Evolutionary conservation across 495 filamentous ascomycete species (phyloP).

Genomic region (Xylaria scruposa): DNA sequence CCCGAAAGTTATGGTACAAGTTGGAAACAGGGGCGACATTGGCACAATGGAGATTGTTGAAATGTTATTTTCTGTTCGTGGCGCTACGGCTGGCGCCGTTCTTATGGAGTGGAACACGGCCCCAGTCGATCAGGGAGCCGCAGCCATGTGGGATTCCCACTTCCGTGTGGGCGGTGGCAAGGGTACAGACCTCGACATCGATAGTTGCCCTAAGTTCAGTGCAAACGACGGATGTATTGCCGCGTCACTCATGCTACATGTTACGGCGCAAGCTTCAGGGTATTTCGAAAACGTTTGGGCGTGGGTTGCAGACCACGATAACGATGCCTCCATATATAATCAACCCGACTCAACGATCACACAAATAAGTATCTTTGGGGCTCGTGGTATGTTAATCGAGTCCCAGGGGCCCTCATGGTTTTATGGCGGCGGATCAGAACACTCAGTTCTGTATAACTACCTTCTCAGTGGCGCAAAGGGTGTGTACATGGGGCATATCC

Average conservation of each 20-base stretch:
- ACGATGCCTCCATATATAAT: constrained; percentile 50
- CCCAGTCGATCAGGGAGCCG: constrained; percentile 28
- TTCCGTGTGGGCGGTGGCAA: constrained; percentile 57
- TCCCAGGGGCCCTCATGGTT: constrained; percentile 63
- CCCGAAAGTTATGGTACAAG: constrained; percentile 54
- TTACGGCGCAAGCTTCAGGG: constrained; percentile 52
- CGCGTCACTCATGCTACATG: constrained; percentile 55
- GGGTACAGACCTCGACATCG: constrained; percentile 68
- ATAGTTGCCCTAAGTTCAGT: constrained; percentile 56
- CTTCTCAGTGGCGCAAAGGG: constrained; percentile 76
- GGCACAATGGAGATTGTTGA: constrained; percentile 61
- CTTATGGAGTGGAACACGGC: constrained; percentile 45
- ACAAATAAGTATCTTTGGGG: constrained; percentile 88
- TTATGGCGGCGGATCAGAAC: constrained; percentile 81
- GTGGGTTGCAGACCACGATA: constrained; percentile 63
- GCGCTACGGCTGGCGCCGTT: constrained; percentile 40
- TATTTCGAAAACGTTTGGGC: constrained; percentile 70
- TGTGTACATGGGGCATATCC: constrained; percentile 80
- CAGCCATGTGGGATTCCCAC: constrained; percentile 24
- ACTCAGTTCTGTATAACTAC: constrained; percentile 81
- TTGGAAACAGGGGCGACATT: constrained; percentile 58
- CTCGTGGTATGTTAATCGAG: constrained; percentile 77
- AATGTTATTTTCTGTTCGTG: constrained; percentile 42
- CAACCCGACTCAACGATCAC: constrained; percentile 56
- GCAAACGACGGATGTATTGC: constrained; percentile 57